These are phyloP conservation scores for Cercophora scortea DNA, from an alignment of 495 filamentous ascomycete genomes.

Conservation along the genomic window DNA sequence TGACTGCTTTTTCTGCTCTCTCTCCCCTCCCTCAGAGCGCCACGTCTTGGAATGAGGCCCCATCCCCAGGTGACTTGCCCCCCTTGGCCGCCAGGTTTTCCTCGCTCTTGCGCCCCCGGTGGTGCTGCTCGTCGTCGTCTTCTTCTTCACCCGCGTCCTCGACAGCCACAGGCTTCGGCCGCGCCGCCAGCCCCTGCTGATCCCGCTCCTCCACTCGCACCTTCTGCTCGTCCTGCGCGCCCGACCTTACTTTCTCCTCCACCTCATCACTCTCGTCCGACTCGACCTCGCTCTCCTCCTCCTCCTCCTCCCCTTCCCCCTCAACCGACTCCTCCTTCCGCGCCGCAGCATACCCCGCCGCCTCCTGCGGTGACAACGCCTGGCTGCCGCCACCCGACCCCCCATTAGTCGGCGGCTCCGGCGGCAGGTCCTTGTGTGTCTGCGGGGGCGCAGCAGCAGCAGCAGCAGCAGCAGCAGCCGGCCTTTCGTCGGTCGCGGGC, in stretches of 20 bases:
- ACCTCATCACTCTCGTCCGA: slow-evolving; percentile 17
- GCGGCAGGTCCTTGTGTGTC: slow-evolving; percentile 29
- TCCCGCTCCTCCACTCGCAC: slow-evolving; percentile 46
- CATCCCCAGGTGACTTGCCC: slow-evolving; percentile 34
- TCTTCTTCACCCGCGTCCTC: slow-evolving; percentile 32
- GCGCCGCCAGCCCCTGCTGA: slow-evolving; percentile 37
- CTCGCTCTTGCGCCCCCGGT: too few relatives aligned
- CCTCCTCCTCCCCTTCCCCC: slow-evolving; percentile 17
- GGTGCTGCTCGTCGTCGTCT: slow-evolving; percentile 2
- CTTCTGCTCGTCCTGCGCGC: slow-evolving; percentile 45
- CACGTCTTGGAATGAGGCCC: slow-evolving; percentile 47
- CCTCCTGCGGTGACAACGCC: background rate
- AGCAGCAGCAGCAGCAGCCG: slow-evolving; percentile 5
- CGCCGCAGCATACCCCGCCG: background rate
- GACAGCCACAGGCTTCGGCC: slow-evolving; percentile 25
- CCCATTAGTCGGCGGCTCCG: slow-evolving; percentile 18
- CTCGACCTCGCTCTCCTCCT: slow-evolving; percentile 11
- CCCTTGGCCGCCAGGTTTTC: slow-evolving; percentile 13
- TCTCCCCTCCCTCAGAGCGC: slow-evolving; percentile 31
- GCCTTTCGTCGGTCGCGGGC: slow-evolving; percentile 13
- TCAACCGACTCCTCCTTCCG: slow-evolving; percentile 15
- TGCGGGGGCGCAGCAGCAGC: slow-evolving; percentile 7
- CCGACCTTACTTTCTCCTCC: slow-evolving; percentile 18
- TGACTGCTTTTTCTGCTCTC: too few relatives aligned
- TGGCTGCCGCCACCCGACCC: background rate